Conservation (phyloP, 1,284 basidiomycete species). For the Termitomyces sp. region DNA sequence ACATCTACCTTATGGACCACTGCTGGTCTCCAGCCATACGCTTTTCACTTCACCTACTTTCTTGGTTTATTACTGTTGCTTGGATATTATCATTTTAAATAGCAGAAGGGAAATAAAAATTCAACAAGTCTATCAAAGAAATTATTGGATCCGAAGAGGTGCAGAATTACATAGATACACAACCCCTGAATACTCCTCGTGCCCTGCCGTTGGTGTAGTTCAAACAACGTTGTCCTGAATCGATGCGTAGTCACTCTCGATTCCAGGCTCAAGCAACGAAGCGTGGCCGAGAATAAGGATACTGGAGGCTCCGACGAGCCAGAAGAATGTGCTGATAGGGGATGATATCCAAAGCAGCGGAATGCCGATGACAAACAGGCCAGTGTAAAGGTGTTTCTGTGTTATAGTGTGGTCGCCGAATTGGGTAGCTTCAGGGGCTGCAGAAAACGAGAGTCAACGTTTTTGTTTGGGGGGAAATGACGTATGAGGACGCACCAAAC, state of each 20-base stretch:
- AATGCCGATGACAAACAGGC: slow-evolving; percentile 73
- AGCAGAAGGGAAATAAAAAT: slow-evolving; percentile 9
- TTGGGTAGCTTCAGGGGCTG: slow-evolving; percentile 75
- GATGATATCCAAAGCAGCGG: slow-evolving; percentile 67
- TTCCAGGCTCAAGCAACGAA: slow-evolving; percentile 78
- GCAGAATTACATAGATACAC: not conserved
- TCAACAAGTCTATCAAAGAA: slow-evolving; percentile 4
- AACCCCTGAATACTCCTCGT: not conserved
- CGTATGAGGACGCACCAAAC: slow-evolving; percentile 59
- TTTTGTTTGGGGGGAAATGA: not conserved
- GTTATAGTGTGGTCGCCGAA: slow-evolving; percentile 76
- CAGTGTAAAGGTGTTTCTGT: slow-evolving; percentile 79
- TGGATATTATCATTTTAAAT: slow-evolving; percentile 6
- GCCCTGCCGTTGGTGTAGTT: not conserved
- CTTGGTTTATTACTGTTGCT: not conserved
- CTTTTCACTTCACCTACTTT: not conserved
- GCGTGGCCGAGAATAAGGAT: slow-evolving; percentile 80
- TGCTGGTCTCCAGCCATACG: not conserved
- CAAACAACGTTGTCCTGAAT: slow-evolving; percentile 50
- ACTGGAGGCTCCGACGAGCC: slow-evolving; percentile 72
- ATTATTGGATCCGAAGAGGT: not conserved
- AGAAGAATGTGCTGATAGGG: slow-evolving; percentile 71
- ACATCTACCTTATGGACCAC: not conserved
- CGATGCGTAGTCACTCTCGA: slow-evolving; percentile 83
- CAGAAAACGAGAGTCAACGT: not conserved